Evolutionary conservation across 2,329 filamentous ascomycete genomes (phyloP).

Genomic region (Fusarium redolens): DNA sequence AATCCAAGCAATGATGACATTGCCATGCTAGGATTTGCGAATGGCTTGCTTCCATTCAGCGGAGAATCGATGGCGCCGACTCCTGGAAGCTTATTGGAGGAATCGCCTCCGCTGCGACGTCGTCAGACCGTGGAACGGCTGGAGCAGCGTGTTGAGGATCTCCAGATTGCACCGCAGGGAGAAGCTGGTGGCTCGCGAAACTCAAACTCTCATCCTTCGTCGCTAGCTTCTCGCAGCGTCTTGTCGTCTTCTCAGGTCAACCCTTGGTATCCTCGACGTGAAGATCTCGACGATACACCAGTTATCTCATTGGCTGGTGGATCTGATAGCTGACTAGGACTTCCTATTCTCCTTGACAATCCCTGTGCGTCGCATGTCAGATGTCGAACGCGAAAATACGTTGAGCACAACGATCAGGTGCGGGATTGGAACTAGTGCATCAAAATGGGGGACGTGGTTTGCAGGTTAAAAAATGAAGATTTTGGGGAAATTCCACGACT

Average conservation of each 20-base stretch:
- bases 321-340: background rate
- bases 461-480: too few species aligned
- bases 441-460: too few species aligned
- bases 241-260: too few species aligned
- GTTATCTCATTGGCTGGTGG: rapidly evolving
- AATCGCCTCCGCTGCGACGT: background rate
- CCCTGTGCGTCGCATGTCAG: rapidly evolving
- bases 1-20: background rate
- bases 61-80: background rate
- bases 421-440: too few species aligned
- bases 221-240: background rate
- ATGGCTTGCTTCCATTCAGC: rapidly evolving
- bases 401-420: too few species aligned
- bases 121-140: background rate
- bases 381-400: too few species aligned
- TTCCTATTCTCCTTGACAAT: rapidly evolving
- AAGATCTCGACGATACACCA: background rate
- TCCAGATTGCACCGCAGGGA: rapidly evolving
- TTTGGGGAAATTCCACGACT: too few species aligned
- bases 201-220: rapidly evolving
- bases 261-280: too few species aligned
- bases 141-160: background rate
- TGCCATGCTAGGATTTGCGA: background rate
- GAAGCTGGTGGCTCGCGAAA: rapidly evolving
- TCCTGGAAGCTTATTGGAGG: background rate